Evolutionary conservation across 495 filamentous ascomycete species (phyloP).

Genomic region (Lineolata rhizophorae): DNA sequence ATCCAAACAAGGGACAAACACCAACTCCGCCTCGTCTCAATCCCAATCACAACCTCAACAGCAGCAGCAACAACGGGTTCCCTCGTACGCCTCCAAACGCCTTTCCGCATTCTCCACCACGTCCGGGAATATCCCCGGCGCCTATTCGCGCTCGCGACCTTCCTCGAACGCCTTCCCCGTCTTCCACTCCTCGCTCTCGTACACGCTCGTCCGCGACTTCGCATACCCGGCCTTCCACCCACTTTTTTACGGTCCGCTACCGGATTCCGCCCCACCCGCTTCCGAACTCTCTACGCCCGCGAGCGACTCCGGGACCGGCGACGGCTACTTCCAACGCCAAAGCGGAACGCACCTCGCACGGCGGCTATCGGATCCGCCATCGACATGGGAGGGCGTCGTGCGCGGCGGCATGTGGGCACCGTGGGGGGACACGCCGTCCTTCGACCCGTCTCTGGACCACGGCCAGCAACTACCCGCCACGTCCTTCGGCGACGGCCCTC

Average conservation of each 20-base stretch:
- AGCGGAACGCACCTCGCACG: conserved; percentile 3
- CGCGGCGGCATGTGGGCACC: background rate
- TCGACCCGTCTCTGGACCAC: background rate
- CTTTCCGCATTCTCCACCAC: conserved; percentile 34
- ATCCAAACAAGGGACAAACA: background rate
- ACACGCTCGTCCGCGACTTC: conserved; percentile 84
- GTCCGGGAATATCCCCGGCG: conserved; percentile 24
- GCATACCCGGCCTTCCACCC: conserved; percentile 69
- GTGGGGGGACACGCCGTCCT: background rate
- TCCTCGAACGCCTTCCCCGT: conserved; percentile 55
- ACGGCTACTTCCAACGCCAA: too few relatives aligned
- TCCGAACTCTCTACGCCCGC: conserved; percentile 68
- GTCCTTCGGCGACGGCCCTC: conserved; percentile 75
- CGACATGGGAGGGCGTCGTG: background rate
- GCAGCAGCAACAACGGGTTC: too few relatives aligned
- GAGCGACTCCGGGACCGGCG: conserved; percentile 27
- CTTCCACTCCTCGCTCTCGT: conserved; percentile 75
- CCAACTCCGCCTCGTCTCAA: too few relatives aligned
- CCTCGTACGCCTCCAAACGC: conserved; percentile 13
- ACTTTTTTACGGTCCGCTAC: conserved; percentile 79
- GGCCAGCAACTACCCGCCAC: conserved; percentile 48
- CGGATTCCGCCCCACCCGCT: conserved; percentile 41
- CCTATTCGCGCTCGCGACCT: conserved; percentile 41
- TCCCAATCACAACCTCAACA: too few relatives aligned
- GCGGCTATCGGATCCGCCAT: conserved; percentile 6